phyloP scores from a whole-genome alignment of 164 flowering plant species.

The Annona squamosa region DNA sequence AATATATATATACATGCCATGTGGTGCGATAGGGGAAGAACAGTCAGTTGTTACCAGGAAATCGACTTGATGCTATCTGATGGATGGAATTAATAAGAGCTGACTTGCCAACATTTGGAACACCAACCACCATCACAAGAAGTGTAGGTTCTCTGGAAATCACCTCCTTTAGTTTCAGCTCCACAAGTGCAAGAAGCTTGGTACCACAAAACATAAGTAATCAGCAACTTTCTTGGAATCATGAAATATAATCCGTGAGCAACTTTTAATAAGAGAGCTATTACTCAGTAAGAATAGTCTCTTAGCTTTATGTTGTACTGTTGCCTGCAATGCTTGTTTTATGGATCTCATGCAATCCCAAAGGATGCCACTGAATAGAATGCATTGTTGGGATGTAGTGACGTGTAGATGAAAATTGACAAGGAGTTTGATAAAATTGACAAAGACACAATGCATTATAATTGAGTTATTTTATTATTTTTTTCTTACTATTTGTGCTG shows the following conservation, averaged over 20 bases:
- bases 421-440: too few relatives aligned
- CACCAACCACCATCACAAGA: constrained; percentile 95
- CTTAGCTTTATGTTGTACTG: too few relatives aligned
- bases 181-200: constrained; percentile 81
- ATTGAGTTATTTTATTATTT: too few relatives aligned
- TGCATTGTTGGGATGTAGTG: too few relatives aligned
- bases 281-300: background rate
- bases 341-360: too few relatives aligned
- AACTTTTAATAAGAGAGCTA: background rate
- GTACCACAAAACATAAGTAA: constrained; percentile 15
- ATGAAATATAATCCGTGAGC: constrained; percentile 15
- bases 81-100: constrained; percentile 81
- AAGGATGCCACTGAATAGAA: too few relatives aligned
- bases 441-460: too few relatives aligned
- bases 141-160: constrained; percentile 92
- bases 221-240: constrained; percentile 29
- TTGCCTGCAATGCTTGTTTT: too few relatives aligned
- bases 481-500: too few relatives aligned
- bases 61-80: constrained; percentile 66
- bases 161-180: constrained; percentile 75
- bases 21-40: background rate
- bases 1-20: background rate
- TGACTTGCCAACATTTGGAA: constrained; percentile 97
- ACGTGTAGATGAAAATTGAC: too few relatives aligned
- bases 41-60: constrained; percentile 54